phyloP scores from a whole-genome alignment of 345 rosid genomes.

The Pistacia atlantica region DNA sequence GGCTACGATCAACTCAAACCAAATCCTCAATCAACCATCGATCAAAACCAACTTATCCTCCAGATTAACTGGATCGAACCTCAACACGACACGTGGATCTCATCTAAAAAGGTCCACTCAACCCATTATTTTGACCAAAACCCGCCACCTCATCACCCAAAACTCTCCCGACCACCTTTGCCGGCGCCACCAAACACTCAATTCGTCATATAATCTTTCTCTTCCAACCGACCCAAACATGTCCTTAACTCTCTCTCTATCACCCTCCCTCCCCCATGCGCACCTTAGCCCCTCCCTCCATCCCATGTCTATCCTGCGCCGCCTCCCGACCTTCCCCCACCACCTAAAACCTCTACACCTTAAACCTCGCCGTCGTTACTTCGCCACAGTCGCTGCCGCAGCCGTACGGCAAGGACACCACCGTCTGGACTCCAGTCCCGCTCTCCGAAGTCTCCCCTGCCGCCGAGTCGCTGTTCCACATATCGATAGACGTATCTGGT shows the following conservation, averaged over 20 bases:
- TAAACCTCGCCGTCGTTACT: conserved; percentile 33
- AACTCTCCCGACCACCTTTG: conserved; percentile 27
- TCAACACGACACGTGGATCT: conserved; percentile 43
- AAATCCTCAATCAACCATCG: not conserved
- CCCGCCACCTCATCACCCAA: conserved; percentile 37
- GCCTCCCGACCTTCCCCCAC: conserved; percentile 35
- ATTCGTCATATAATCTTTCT: not conserved
- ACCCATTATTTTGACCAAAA: not conserved
- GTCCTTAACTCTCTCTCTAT: conserved; percentile 32
- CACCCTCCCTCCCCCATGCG: conserved; percentile 48
- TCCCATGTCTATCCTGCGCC: conserved; percentile 78
- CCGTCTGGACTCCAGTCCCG: conserved; percentile 72
- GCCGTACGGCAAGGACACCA: conserved; percentile 77
- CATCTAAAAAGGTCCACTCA: not conserved
- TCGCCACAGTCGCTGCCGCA: conserved; percentile 52
- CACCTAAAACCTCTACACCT: conserved; percentile 27
- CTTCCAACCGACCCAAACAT: conserved; percentile 31
- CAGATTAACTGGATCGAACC: not conserved
- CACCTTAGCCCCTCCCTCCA: conserved; percentile 40
- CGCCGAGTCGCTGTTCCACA: conserved; percentile 85
- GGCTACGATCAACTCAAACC: not conserved
- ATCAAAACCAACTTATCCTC: conserved; percentile 8
- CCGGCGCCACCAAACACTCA: conserved; percentile 35
- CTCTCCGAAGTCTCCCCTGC: conserved; percentile 62
- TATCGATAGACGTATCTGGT: conserved; percentile 73